Conservation (phyloP, 1,139 yeast genomes). For the Entelexis sorbosivorans region DNA sequence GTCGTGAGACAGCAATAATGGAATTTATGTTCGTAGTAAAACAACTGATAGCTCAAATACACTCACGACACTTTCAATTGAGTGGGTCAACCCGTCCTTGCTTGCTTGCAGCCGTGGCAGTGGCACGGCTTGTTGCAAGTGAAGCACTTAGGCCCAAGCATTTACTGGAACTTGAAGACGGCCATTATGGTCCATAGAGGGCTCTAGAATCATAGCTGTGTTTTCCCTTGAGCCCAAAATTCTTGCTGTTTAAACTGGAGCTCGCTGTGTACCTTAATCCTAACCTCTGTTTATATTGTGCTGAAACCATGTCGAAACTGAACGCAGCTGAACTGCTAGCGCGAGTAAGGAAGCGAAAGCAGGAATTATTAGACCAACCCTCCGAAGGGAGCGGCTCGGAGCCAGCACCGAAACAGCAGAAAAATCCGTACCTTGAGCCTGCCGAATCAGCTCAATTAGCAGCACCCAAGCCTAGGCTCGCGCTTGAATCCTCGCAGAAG, state of each 20-base stretch:
- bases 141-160: too few relatives aligned
- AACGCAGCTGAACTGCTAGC: slow-evolving; percentile 17
- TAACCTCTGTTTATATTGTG: not conserved
- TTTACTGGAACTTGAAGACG: too few relatives aligned
- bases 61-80: too few relatives aligned
- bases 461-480: not conserved
- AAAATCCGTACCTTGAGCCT: not conserved
- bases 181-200: too few relatives aligned
- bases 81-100: too few relatives aligned
- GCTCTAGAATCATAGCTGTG: too few relatives aligned
- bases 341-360: slow-evolving; percentile 15
- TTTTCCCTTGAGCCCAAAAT: too few relatives aligned
- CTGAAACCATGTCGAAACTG: not conserved
- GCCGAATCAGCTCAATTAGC: not conserved
- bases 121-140: too few relatives aligned
- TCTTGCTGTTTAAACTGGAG: not conserved
- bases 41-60: too few relatives aligned
- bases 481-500: not conserved
- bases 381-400: not conserved
- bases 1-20: too few relatives aligned
- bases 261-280: not conserved
- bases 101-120: too few relatives aligned
- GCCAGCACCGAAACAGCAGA: not conserved
- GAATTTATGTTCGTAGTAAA: too few relatives aligned
- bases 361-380: slow-evolving; percentile 2